A percentile compares a stretch with the other conserved stretches of the same genome.
Evolutionary conservation across 2,329 filamentous ascomycete genomes (phyloP).

Genomic region (Annulohypoxylon truncatum): DNA sequence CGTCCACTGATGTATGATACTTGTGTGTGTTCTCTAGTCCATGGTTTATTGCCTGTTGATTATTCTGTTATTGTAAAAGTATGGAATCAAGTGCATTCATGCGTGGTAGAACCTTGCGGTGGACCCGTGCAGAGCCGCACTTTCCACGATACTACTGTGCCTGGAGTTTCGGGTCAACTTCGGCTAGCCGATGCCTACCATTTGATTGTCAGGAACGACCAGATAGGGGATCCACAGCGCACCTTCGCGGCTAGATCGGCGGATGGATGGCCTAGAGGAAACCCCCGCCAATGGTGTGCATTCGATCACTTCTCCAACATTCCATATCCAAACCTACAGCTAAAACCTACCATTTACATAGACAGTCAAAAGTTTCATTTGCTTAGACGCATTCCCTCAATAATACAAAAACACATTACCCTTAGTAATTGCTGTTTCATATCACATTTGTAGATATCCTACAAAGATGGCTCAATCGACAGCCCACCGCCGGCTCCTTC

Average conservation of each 20-base stretch:
- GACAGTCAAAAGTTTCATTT: not conserved
- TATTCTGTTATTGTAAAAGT: no score
- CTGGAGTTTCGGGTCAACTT: constrained; percentile 33
- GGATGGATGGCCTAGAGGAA: not conserved
- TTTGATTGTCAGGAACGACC: not conserved
- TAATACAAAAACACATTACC: not conserved
- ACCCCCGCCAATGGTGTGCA: constrained; percentile 27
- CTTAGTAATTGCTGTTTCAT: not conserved
- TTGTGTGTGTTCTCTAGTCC: no score
- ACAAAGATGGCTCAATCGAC: constrained; percentile 67
- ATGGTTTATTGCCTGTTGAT: no score
- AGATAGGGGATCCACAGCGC: not conserved
- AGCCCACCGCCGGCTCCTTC: constrained; percentile 84
- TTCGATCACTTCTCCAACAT: constrained; percentile 4
- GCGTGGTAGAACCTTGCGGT: no score
- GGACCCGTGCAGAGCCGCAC: no score
- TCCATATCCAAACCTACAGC: not conserved
- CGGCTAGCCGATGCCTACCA: constrained; percentile 14
- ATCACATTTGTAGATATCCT: not conserved
- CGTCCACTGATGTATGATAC: no score
- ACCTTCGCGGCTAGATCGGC: not conserved
- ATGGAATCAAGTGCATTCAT: no score
- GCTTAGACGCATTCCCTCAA: not conserved
- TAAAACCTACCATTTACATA: not conserved
- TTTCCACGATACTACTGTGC: no score